phyloP scores from a whole-genome alignment of 2,329 filamentous ascomycete genomes.

The Trichoderma aggressivum region DNA sequence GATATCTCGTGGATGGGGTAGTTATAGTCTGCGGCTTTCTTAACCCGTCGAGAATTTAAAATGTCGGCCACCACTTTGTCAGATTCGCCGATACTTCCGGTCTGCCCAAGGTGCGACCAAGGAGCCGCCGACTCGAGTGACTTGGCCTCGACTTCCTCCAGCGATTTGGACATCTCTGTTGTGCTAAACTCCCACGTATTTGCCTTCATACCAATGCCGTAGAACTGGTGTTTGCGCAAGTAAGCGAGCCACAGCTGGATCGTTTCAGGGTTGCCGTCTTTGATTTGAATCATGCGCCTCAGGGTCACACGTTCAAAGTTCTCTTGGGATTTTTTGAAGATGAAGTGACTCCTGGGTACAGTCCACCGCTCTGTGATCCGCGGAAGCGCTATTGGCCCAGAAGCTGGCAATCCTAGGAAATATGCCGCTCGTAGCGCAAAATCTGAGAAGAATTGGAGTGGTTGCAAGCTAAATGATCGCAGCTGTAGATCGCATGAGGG shows the following conservation, averaged over 20 bases:
- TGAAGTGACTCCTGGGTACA: constrained; percentile 82
- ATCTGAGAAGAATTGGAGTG: constrained; percentile 91
- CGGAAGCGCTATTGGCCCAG: constrained; percentile 81
- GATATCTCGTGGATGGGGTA: constrained; percentile 12
- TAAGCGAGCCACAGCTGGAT: constrained; percentile 93
- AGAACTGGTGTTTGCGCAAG: constrained; percentile 85
- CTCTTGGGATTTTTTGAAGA: constrained; percentile 96
- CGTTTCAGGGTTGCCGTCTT: constrained; percentile 82
- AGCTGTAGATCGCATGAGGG: constrained; percentile 89
- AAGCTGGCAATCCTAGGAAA: constrained; percentile 82
- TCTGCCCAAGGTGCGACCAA: constrained; percentile 56
- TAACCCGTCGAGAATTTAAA: constrained; percentile 51
- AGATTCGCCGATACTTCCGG: constrained; percentile 47
- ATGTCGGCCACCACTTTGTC: constrained; percentile 55
- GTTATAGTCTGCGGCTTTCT: constrained; percentile 23
- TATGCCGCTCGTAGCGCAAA: constrained; percentile 94
- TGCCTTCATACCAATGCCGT: constrained; percentile 98
- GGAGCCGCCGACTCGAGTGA: constrained; percentile 42
- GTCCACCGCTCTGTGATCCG: constrained; percentile 92
- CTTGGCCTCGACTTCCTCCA: constrained; percentile 18
- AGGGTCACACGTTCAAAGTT: constrained; percentile 94
- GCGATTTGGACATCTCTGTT: constrained; percentile 42
- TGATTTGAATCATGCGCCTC: constrained; percentile 83
- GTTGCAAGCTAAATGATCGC: constrained; percentile 84
- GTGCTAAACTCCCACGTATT: constrained; percentile 88